phyloP scores from a whole-genome alignment of 2,329 filamentous ascomycete genomes.

The Trichoderma polysporum region DNA sequence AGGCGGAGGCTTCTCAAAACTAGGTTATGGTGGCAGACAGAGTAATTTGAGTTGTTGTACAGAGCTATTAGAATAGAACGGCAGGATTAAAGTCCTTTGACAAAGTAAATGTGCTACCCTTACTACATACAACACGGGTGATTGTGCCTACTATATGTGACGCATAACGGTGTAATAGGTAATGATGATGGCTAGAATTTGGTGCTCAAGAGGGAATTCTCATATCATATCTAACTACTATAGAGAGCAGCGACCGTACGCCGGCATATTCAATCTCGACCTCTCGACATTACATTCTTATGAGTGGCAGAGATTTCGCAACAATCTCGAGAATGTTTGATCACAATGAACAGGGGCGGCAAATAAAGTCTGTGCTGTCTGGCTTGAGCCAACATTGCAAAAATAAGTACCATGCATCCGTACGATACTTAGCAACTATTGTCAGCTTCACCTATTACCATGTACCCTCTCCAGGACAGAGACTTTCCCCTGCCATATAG shows the following conservation, averaged over 20 bases:
- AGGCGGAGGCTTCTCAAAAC: not conserved
- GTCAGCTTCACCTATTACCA: too few species aligned
- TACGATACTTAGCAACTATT: not conserved
- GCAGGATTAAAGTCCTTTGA: not conserved
- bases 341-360: not conserved
- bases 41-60: not conserved
- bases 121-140: not conserved
- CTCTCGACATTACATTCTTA: not conserved
- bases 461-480: not conserved
- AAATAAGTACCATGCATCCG: not conserved
- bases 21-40: not conserved
- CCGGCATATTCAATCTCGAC: not conserved
- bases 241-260: not conserved
- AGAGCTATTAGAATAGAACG: not conserved
- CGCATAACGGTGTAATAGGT: not conserved
- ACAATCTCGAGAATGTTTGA: not conserved
- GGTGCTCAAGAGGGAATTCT: too few species aligned
- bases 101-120: too few species aligned
- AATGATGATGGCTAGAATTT: not conserved
- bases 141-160: not conserved
- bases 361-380: not conserved
- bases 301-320: not conserved
- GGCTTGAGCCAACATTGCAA: not conserved
- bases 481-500: slow-evolving; percentile 4
- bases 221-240: not conserved